A percentile compares a stretch with the other conserved stretches of the same genome.
phyloP scores from a whole-genome alignment of 2,329 filamentous ascomycete genomes.

The Magnaporthiopsis rhizophila region DNA sequence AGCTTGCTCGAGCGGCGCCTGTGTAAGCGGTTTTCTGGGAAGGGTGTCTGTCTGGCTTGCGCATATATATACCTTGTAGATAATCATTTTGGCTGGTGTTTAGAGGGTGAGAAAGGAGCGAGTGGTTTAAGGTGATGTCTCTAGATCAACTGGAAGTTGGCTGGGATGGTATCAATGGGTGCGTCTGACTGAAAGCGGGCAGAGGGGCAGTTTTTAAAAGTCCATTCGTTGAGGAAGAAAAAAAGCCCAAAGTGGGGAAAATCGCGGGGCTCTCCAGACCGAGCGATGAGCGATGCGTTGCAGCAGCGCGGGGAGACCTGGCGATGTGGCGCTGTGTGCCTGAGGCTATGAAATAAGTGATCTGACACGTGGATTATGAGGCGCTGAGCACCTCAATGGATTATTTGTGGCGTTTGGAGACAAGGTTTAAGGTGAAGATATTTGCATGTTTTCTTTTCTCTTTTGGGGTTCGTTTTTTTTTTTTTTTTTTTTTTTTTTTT shows the following conservation, averaged over 20 bases:
- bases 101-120: not conserved
- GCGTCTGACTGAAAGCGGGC: not conserved
- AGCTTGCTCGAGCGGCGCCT: not conserved
- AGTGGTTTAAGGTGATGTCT: not conserved
- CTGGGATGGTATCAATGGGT: not conserved
- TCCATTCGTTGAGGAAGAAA: constrained; percentile 10
- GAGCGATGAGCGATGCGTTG: not conserved
- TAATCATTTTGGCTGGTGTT: constrained; percentile 57
- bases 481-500: no score
- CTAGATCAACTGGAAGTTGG: not conserved
- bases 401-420: no score
- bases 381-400: not conserved
- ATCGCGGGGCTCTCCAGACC: not conserved
- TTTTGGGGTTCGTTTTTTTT: no score
- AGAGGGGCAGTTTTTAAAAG: not conserved
- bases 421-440: no score
- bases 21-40: not conserved
- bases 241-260: constrained; percentile 13
- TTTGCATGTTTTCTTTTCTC: no score
- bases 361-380: not conserved
- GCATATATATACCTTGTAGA: constrained; percentile 52
- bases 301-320: not conserved
- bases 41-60: not conserved
- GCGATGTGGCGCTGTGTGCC: not conserved
- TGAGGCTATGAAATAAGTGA: not conserved